Evolutionary conservation across 768 basidiomycete genomes (phyloP).

Genomic region (Kwoniella botswanensis): DNA sequence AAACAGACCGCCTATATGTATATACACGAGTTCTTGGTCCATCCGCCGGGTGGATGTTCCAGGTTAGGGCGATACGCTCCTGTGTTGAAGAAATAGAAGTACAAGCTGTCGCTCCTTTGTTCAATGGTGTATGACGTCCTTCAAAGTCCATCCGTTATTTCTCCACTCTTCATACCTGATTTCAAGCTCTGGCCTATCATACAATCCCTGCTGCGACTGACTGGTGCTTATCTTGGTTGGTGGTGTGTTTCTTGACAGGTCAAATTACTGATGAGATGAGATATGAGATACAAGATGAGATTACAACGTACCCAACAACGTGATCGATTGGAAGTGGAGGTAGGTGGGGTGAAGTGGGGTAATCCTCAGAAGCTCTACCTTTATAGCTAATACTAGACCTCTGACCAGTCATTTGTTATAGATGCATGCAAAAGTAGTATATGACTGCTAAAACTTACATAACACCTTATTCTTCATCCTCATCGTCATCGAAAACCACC

Average conservation of each 20-base stretch:
- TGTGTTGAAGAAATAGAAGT: too few relatives aligned
- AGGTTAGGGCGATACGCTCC: too few relatives aligned
- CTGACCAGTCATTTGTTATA: too few relatives aligned
- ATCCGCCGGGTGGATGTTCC: neutral
- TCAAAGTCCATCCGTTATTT: neutral
- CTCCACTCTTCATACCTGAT: neutral
- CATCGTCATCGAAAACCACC: conserved; percentile 9
- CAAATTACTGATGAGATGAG: neutral
- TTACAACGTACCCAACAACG: neutral
- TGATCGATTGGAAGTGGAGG: neutral
- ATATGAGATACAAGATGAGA: neutral
- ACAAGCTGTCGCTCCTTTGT: neutral
- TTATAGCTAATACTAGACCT: neutral
- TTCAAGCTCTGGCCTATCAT: neutral
- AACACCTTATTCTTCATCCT: neutral
- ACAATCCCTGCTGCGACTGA: too few relatives aligned
- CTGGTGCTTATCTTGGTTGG: too few relatives aligned
- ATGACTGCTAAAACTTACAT: too few relatives aligned
- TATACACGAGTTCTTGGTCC: too few relatives aligned
- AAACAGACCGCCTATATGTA: too few relatives aligned
- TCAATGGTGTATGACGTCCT: neutral
- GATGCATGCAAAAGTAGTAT: too few relatives aligned
- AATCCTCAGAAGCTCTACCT: neutral
- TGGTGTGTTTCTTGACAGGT: too few relatives aligned
- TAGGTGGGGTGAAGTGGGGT: neutral